phyloP scores from a whole-genome alignment of 192 early-diverging fungal genomes.

The Polychytrium aggregatum region DNA sequence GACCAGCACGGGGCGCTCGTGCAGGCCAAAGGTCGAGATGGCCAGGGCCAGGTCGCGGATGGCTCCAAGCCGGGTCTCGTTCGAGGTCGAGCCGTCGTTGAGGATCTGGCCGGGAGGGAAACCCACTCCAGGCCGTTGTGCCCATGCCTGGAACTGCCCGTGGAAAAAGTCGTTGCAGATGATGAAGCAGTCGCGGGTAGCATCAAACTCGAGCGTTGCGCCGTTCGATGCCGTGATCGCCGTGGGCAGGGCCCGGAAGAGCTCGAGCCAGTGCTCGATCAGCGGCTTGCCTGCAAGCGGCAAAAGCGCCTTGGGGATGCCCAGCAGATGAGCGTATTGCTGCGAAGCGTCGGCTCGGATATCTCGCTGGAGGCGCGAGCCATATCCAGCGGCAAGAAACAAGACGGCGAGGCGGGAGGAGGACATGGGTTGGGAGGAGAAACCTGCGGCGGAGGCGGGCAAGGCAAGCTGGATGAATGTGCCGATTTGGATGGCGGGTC shows the following conservation, averaged over 20 bases:
- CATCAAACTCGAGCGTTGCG: no score
- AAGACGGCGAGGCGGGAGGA: slow-evolving; percentile 16
- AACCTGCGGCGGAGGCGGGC: no score
- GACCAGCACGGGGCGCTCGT: slow-evolving; percentile 27
- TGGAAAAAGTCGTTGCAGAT: slow-evolving; percentile 37
- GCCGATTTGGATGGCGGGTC: no score
- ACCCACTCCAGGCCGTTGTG: neutral
- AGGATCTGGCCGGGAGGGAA: slow-evolving; percentile 27
- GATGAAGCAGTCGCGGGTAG: no score
- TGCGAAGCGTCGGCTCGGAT: slow-evolving; percentile 14
- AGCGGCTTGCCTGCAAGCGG: slow-evolving; percentile 17
- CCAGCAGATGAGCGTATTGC: slow-evolving; percentile 23
- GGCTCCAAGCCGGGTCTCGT: slow-evolving; percentile 44
- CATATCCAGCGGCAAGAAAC: slow-evolving; percentile 52
- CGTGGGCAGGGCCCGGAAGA: neutral
- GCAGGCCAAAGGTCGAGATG: slow-evolving; percentile 24
- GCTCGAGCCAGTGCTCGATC: slow-evolving; percentile 14
- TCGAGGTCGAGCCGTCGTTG: slow-evolving; percentile 34
- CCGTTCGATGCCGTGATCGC: neutral
- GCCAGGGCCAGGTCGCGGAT: slow-evolving; percentile 37
- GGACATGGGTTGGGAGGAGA: no score
- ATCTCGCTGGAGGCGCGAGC: slow-evolving; percentile 44
- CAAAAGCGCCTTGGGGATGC: slow-evolving; percentile 31
- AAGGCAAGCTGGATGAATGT: no score
- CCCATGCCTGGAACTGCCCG: slow-evolving; percentile 32